Conservation (phyloP, 208 protist genomes). For the Trypanosoma mega region DNA sequence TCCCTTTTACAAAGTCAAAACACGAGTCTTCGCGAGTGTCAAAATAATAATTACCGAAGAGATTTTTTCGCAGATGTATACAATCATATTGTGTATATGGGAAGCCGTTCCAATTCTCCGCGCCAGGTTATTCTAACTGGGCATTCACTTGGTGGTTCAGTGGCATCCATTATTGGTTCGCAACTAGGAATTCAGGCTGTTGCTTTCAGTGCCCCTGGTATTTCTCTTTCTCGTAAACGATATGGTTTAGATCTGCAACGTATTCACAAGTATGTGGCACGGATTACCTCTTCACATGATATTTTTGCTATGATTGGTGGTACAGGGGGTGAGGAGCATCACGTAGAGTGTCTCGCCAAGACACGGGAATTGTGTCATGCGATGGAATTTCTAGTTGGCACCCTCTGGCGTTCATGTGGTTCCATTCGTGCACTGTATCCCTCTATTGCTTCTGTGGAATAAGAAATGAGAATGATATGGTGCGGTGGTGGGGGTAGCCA, state of each 20-base stretch:
- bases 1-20: conserved; percentile 33
- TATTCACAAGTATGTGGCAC: conserved; percentile 57
- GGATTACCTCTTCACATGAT: conserved; percentile 68
- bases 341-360: conserved; percentile 64
- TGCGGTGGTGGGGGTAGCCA: too few relatives aligned
- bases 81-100: conserved; percentile 70
- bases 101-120: conserved; percentile 23
- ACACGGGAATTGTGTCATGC: conserved; percentile 78
- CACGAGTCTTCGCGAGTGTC: conserved; percentile 48
- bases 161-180: conserved; percentile 69
- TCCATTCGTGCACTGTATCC: conserved; percentile 53
- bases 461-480: too few relatives aligned
- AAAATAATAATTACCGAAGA: conserved; percentile 71
- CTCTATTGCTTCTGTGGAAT: conserved; percentile 52
- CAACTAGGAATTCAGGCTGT: conserved; percentile 66
- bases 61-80: conserved; percentile 78
- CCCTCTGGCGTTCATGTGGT: conserved; percentile 71
- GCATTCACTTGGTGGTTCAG: conserved; percentile 76
- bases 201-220: conserved; percentile 66
- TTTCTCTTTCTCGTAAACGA: conserved; percentile 53
- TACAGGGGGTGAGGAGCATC: conserved; percentile 69
- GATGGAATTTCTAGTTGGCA: conserved; percentile 73
- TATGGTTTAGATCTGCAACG: conserved; percentile 41
- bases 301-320: conserved; percentile 67
- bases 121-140: conserved; percentile 67